Conservation (phyloP, 805 yeast species). For the Vanderwaltozyma tropicalis region DNA sequence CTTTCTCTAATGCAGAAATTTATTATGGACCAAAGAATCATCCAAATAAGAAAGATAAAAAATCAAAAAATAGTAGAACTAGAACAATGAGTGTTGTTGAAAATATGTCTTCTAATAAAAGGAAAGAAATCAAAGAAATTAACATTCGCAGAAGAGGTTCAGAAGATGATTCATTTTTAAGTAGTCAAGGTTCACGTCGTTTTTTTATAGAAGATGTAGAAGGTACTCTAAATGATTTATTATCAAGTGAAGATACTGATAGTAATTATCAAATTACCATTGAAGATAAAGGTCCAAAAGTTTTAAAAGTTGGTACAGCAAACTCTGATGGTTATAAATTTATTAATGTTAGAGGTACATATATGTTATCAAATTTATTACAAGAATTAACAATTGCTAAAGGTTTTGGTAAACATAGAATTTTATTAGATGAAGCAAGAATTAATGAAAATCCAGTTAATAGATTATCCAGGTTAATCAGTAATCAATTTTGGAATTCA, state of each 20-base stretch:
- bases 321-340: conserved; percentile 73
- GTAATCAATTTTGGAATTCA: conserved; percentile 69
- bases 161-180: conserved; percentile 37
- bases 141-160: conserved; percentile 40
- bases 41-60: conserved; percentile 30
- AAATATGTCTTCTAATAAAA: conserved; percentile 18
- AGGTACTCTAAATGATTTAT: conserved; percentile 54
- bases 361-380: conserved; percentile 73
- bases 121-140: conserved; percentile 7
- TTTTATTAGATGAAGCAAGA: conserved; percentile 72
- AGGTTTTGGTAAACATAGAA: conserved; percentile 63
- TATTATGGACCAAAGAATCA: conserved; percentile 59
- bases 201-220: conserved; percentile 72
- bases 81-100: conserved; percentile 46
- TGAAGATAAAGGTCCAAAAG: conserved; percentile 78
- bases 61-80: conserved; percentile 34
- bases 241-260: conserved; percentile 78
- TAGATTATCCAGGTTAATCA: conserved; percentile 61
- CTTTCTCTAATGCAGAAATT: conserved; percentile 53
- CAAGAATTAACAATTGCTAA: conserved; percentile 87
- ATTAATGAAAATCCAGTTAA: conserved; percentile 81
- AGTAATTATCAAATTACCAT: conserved; percentile 73
- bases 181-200: conserved; percentile 30
- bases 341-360: conserved; percentile 73
- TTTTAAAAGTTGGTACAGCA: conserved; percentile 68